Evolutionary conservation across 768 basidiomycete genomes (phyloP).

Genomic region (Trametes cubensis): DNA sequence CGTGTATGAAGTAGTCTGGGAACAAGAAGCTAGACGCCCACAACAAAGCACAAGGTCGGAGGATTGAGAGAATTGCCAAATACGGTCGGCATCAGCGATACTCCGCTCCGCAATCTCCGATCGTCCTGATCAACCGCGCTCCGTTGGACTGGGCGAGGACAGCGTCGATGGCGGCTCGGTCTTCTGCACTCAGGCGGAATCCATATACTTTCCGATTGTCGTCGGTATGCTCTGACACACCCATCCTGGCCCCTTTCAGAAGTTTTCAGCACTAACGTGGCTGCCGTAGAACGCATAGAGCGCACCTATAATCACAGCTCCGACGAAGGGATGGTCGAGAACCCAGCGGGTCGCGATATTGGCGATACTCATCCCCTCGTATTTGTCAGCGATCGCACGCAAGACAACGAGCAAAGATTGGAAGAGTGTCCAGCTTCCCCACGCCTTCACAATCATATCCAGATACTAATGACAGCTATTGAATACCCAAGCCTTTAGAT

Average conservation of each 20-base stretch:
- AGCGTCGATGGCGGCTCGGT: constrained; percentile 62
- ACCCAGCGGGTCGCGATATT: constrained; percentile 86
- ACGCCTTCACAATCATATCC: constrained; percentile 77
- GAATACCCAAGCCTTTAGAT: too few relatives aligned
- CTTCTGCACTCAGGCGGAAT: constrained; percentile 57
- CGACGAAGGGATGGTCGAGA: constrained; percentile 74
- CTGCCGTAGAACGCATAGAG: constrained; percentile 7
- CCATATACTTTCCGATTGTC: constrained; percentile 69
- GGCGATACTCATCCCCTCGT: constrained; percentile 67
- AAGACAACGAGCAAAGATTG: constrained; percentile 64
- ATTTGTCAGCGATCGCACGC: constrained; percentile 65
- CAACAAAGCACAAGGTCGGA: not conserved
- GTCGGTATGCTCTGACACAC: constrained; percentile 70
- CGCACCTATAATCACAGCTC: constrained; percentile 76
- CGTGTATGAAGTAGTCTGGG: not conserved
- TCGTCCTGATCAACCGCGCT: constrained; percentile 59
- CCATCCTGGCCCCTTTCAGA: constrained; percentile 65
- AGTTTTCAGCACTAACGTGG: not conserved
- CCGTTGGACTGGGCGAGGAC: constrained; percentile 67
- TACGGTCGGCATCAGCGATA: constrained; percentile 53
- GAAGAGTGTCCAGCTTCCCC: constrained; percentile 80
- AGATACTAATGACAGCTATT: constrained; percentile 57
- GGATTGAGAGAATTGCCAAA: not conserved
- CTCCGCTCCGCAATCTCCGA: constrained; percentile 86
- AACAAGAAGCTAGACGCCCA: not conserved